phyloP scores from a whole-genome alignment of 257 asterid genomes.

The Solanum appendiculatum region DNA sequence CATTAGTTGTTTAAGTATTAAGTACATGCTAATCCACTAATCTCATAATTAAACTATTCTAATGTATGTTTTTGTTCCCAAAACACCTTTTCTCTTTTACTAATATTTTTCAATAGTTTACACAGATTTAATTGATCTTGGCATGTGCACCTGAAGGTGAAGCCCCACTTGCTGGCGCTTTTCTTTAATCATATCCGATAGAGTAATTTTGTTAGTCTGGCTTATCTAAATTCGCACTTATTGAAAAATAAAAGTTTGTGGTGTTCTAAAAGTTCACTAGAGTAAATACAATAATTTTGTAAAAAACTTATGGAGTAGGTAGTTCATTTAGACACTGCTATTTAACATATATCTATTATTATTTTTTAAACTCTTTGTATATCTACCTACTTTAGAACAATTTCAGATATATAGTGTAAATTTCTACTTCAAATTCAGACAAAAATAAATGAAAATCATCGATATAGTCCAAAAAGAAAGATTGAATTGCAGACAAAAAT shows the following conservation, averaged over 20 bases:
- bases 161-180: not conserved
- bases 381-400: not conserved
- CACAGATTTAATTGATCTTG: not conserved
- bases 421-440: not conserved
- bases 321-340: not conserved
- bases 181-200: not conserved
- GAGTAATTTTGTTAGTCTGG: not conserved
- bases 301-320: not conserved
- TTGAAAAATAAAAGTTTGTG: too few relatives aligned
- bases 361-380: not conserved
- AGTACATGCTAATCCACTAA: not conserved
- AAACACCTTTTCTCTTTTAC: not conserved
- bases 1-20: not conserved
- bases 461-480: too few relatives aligned
- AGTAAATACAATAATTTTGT: not conserved
- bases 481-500: too few relatives aligned
- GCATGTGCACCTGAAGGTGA: not conserved
- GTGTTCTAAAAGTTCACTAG: not conserved
- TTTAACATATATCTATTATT: not conserved
- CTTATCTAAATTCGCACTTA: not conserved
- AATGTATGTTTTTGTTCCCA: not conserved
- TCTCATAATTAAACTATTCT: not conserved
- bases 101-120: not conserved
- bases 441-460: rapidly evolving
- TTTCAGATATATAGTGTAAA: not conserved